Conservation (phyloP, 2,329 filamentous ascomycete species). For the Nemania abortiva region DNA sequence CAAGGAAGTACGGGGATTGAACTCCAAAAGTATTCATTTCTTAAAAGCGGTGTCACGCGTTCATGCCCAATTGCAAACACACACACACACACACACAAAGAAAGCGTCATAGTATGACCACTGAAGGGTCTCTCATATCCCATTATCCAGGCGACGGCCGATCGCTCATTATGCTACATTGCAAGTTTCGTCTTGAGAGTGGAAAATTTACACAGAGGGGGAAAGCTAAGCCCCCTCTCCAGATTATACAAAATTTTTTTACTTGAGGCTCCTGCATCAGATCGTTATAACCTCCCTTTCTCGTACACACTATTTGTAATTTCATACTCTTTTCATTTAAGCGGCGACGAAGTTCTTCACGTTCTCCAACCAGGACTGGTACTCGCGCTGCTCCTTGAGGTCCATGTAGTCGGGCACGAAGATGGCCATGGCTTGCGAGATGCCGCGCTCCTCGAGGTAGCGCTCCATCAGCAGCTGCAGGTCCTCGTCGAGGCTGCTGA, state of each 20-base stretch:
- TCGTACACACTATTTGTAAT: constrained; percentile 10
- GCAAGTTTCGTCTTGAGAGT: constrained; percentile 25
- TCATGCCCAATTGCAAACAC: too few species aligned
- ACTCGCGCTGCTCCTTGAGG: constrained; percentile 98
- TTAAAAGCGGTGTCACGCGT: not conserved
- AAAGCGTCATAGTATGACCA: constrained; percentile 22
- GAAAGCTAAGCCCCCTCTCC: constrained; percentile 17
- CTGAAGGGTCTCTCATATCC: constrained; percentile 20
- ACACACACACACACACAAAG: not conserved
- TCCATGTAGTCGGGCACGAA: constrained; percentile 98
- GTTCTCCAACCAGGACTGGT: constrained; percentile 87
- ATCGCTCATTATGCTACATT: constrained; percentile 32
- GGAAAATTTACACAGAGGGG: constrained; percentile 34
- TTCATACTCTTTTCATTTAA: constrained; percentile 54
- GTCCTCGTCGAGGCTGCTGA: constrained; percentile 95
- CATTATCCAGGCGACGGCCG: constrained; percentile 21
- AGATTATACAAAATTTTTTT: constrained; percentile 16
- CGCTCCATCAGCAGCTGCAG: constrained; percentile 91
- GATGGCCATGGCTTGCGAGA: constrained; percentile 86
- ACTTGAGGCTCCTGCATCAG: constrained; percentile 1
- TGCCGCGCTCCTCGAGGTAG: constrained; percentile 93
- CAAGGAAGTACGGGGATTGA: too few species aligned
- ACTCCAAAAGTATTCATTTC: not conserved
- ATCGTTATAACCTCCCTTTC: constrained; percentile 5
- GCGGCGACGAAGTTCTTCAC: constrained; percentile 88